Evolutionary conservation across 1,284 basidiomycete species (phyloP).

Genomic region (Pascua guehoae): DNA sequence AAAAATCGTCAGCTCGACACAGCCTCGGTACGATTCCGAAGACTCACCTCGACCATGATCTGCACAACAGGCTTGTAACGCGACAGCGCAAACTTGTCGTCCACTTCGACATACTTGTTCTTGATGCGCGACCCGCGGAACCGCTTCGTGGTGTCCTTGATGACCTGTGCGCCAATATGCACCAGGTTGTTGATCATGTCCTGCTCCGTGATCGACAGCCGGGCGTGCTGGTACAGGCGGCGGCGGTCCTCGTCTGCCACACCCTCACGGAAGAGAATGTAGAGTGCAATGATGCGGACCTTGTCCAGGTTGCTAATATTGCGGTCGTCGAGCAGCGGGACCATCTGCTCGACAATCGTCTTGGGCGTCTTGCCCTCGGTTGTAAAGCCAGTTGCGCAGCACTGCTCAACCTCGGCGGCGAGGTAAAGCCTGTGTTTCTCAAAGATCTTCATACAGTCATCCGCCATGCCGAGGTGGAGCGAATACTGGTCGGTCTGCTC

Average conservation of each 20-base stretch:
- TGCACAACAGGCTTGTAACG: constrained; percentile 84
- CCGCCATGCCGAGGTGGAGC: constrained; percentile 92
- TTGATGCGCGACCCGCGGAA: constrained; percentile 76
- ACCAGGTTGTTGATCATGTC: constrained; percentile 87
- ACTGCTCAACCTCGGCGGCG: constrained; percentile 92
- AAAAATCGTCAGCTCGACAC: constrained; percentile 42
- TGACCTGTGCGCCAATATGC: constrained; percentile 77
- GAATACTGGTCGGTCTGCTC: constrained; percentile 95
- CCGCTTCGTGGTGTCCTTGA: constrained; percentile 38
- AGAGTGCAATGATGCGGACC: constrained; percentile 93
- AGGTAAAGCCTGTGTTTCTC: constrained; percentile 79
- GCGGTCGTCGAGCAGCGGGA: constrained; percentile 83
- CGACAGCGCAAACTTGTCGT: constrained; percentile 93
- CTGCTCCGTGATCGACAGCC: constrained; percentile 81
- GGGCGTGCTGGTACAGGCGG: constrained; percentile 93
- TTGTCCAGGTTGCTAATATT: constrained; percentile 70
- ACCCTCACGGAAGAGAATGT: constrained; percentile 92
- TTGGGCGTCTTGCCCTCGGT: constrained; percentile 87
- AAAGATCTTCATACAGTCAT: constrained; percentile 93
- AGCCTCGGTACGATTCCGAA: too few species aligned
- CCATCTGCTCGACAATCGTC: constrained; percentile 95
- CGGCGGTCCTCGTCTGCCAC: constrained; percentile 96
- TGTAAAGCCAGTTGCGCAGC: constrained; percentile 85
- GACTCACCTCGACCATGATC: constrained; percentile 74
- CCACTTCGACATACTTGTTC: constrained; percentile 62